phyloP scores from a whole-genome alignment of 2,329 filamentous ascomycete genomes.

The Amphichorda felina region DNA sequence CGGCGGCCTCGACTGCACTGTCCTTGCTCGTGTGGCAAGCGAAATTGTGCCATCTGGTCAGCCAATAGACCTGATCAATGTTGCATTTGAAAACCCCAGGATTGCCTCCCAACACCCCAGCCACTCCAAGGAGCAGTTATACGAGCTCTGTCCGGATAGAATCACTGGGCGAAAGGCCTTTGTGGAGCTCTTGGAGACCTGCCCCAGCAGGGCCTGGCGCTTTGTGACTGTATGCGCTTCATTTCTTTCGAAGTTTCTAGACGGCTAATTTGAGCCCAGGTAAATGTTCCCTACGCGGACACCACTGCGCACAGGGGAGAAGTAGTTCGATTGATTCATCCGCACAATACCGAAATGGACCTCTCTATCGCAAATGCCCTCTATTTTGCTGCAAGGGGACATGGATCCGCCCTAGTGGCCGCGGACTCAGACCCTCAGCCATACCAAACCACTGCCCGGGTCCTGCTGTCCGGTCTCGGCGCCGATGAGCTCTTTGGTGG shows the following conservation, averaged over 20 bases:
- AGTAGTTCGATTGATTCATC: constrained; percentile 70
- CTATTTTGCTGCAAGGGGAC: constrained; percentile 84
- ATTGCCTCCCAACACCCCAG: constrained; percentile 43
- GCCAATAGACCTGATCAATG: constrained; percentile 79
- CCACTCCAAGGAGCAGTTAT: constrained; percentile 30
- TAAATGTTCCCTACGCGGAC: constrained; percentile 75
- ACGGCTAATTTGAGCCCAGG: constrained; percentile 19
- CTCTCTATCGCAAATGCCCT: constrained; percentile 85
- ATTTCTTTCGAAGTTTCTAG: background rate
- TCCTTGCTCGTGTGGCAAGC: constrained; percentile 71
- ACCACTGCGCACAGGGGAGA: constrained; percentile 54
- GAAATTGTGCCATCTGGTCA: constrained; percentile 59
- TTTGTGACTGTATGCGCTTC: constrained; percentile 54
- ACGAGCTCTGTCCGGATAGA: constrained; percentile 82
- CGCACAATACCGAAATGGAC: constrained; percentile 98
- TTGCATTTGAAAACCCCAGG: constrained; percentile 91
- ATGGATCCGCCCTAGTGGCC: constrained; percentile 32
- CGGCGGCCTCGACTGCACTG: constrained; percentile 83
- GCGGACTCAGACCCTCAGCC: constrained; percentile 7
- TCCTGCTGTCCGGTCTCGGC: constrained; percentile 83
- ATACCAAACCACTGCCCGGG: constrained; percentile 63
- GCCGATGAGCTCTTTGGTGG: constrained; percentile 95
- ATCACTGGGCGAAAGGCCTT: constrained; percentile 74
- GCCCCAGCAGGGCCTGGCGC: constrained; percentile 64
- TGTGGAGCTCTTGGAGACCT: constrained; percentile 58